Evolutionary conservation across 176 grass and related monocot genomes (phyloP).

Genomic region (Avena insularis): DNA sequence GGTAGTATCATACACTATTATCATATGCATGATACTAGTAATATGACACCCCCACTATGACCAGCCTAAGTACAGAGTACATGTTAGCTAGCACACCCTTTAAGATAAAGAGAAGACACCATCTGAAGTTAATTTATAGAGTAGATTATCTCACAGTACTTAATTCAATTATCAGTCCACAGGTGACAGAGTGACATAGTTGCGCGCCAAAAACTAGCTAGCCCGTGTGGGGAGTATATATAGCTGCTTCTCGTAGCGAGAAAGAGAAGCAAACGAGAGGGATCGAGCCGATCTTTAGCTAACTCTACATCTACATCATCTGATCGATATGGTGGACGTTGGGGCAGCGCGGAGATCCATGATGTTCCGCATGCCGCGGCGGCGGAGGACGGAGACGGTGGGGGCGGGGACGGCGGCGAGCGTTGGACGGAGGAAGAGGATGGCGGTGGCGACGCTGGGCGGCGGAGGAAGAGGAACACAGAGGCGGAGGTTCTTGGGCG

Average conservation of each 20-base stretch:
- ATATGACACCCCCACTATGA: too few species aligned
- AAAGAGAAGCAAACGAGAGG: background rate
- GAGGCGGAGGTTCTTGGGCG: slow-evolving; percentile 45
- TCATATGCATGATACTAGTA: too few species aligned
- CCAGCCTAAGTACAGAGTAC: background rate
- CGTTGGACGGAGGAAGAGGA: slow-evolving; percentile 38
- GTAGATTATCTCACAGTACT: background rate
- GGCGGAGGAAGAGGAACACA: background rate
- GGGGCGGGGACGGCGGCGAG: background rate
- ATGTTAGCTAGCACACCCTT: slow-evolving; percentile 2
- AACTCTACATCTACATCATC: background rate
- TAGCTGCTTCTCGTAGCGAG: slow-evolving; percentile 1
- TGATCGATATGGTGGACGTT: background rate
- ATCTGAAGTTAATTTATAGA: background rate
- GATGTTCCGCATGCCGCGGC: slow-evolving; percentile 39
- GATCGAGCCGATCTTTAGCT: background rate
- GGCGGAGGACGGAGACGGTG: background rate
- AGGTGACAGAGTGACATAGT: slow-evolving; percentile 23
- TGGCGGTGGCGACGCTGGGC: slow-evolving; percentile 58
- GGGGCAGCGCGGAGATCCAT: slow-evolving; percentile 19
- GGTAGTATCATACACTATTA: too few species aligned
- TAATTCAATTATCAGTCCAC: background rate
- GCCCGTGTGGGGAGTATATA: background rate
- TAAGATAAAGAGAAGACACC: slow-evolving; percentile 19
- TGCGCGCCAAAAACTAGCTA: slow-evolving; percentile 11